Percentiles rank a stretch among this genome's conserved stretches.
Conservation (phyloP, 2,329 filamentous ascomycete species). For the Dactylellina sp. region DNA sequence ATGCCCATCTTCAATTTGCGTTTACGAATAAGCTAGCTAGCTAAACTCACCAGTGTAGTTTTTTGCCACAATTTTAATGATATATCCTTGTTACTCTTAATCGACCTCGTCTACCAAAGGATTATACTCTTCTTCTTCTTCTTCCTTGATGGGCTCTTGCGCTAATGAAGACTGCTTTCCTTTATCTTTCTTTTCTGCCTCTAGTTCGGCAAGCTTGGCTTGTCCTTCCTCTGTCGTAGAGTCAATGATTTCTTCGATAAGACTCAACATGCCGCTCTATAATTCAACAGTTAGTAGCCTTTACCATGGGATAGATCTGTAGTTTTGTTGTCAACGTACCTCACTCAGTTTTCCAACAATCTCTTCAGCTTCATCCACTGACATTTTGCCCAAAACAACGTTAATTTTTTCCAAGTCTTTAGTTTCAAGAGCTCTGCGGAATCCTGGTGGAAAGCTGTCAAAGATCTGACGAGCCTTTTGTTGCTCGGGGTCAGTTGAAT, state of each 20-base stretch:
- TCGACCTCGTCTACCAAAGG: slow-evolving; percentile 38
- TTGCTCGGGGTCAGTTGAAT: slow-evolving; percentile 73
- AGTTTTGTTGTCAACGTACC: slow-evolving; percentile 64
- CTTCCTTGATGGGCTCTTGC: slow-evolving; percentile 34
- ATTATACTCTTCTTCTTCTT: slow-evolving; percentile 44
- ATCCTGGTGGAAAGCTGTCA: slow-evolving; percentile 81
- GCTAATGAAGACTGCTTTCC: slow-evolving; percentile 57
- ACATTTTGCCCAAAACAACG: slow-evolving; percentile 87
- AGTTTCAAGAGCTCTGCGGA: slow-evolving; percentile 85
- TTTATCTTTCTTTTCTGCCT: slow-evolving; percentile 77
- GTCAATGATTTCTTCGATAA: slow-evolving; percentile 95
- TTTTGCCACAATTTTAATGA: background rate
- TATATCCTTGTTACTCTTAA: background rate
- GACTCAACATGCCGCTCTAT: slow-evolving; percentile 83
- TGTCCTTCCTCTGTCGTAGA: slow-evolving; percentile 89
- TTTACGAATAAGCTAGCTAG: background rate
- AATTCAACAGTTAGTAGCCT: slow-evolving; percentile 12
- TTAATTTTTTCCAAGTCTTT: slow-evolving; percentile 91
- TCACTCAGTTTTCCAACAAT: slow-evolving; percentile 82
- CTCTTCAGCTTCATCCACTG: slow-evolving; percentile 86
- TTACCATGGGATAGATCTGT: slow-evolving; percentile 63
- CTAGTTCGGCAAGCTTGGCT: slow-evolving; percentile 80
- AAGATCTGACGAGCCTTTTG: slow-evolving; percentile 79
- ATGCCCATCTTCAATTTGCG: background rate
- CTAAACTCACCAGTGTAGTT: background rate